Percentiles rank a stretch among this genome's conserved stretches.
Evolutionary conservation across 2,329 filamentous ascomycete genomes (phyloP).

Genomic region (Exophiala dermatitidis): DNA sequence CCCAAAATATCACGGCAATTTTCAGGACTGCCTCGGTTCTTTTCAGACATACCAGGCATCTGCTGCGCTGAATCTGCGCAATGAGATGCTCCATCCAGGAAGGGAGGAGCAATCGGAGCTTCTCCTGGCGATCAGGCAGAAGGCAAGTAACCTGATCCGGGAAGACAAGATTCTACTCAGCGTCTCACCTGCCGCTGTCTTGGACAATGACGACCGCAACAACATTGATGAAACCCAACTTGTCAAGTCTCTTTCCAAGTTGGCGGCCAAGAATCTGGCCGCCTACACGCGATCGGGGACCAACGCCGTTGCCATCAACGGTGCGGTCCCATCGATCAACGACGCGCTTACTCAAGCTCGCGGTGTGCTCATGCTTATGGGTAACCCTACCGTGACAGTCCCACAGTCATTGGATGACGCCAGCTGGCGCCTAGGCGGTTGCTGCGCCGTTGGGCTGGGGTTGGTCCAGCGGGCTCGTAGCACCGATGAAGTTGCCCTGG

Average conservation of each 20-base stretch:
- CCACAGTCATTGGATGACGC: conserved; percentile 86
- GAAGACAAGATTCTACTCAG: conserved; percentile 78
- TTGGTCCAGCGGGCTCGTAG: conserved; percentile 70
- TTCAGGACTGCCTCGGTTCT: conserved; percentile 89
- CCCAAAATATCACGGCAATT: conserved; percentile 87
- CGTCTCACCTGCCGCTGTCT: conserved; percentile 69
- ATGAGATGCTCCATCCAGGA: conserved; percentile 81
- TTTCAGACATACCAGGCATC: conserved; percentile 96
- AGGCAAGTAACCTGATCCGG: conserved; percentile 72
- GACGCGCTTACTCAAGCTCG: conserved; percentile 76
- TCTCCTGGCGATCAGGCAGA: conserved; percentile 74
- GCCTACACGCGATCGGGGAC: conserved; percentile 65
- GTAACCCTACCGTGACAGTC: conserved; percentile 70
- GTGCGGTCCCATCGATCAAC: conserved; percentile 76
- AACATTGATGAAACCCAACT: conserved; percentile 64
- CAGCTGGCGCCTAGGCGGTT: conserved; percentile 87
- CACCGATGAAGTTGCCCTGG: conserved; percentile 62
- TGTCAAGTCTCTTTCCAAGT: conserved; percentile 66
- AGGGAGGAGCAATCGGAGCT: conserved; percentile 91
- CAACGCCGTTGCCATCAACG: conserved; percentile 78
- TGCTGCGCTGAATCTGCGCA: conserved; percentile 79
- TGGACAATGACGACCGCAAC: conserved; percentile 72
- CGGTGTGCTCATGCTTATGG: conserved; percentile 74
- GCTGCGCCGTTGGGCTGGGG: conserved; percentile 75
- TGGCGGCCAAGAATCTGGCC: conserved; percentile 60